Evolutionary conservation across 345 rosid species (phyloP), one percentile per base, ranked within the genome.

Genomic region (Limnanthes douglasii): DNA sequence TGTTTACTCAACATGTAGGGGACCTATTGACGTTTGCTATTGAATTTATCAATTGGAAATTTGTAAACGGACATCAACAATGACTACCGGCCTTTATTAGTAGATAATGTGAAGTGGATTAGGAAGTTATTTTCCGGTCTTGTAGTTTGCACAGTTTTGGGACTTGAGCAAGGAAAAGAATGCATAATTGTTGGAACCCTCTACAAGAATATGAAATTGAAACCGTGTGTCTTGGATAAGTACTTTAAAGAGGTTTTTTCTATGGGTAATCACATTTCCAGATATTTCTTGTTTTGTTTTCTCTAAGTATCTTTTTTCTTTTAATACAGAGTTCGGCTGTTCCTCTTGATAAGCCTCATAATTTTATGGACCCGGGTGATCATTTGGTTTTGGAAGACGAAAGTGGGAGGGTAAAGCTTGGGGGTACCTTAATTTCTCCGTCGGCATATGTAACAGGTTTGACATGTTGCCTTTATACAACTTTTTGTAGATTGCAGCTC

Each of bases 171-270:
- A 64, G 95, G 86, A 35, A 90, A 70, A 42, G 94, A 84, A 33
- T 84, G 98, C 51, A 58, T 90, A 15, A 47, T 90, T 43, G 79
- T 90, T 6, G 98, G 98, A 20, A 90, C 95, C 19, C 51, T 90
- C 50, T 90, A 66, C 72, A 90, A 90, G 69, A 77, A 90, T 39
- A 90, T 84, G 98, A 75, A 84, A 59, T 94, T 90, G 46, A 90
- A 90, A 46, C 94, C 94, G 54, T 70, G 75, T 23, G 69, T 90
- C 49, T 95, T 90, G 44, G 95, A 84, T 54, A 95, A 84, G 62
- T 90, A 90, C 51, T 77, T 95, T n/a, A 81, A 70, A 62, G 78
- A 75, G 84, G 92, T 83, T 48, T 33, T 20, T 18, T 43, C 28
- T n/a, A 33, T 34, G 18, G 49, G 38, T 38, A 6, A n/a, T n/a